Percentiles rank a stretch among this genome's conserved stretches.
These are phyloP conservation scores for Cercospora sp. DNA, from an alignment of 2,329 filamentous ascomycete species.

Conservation along the genomic window DNA sequence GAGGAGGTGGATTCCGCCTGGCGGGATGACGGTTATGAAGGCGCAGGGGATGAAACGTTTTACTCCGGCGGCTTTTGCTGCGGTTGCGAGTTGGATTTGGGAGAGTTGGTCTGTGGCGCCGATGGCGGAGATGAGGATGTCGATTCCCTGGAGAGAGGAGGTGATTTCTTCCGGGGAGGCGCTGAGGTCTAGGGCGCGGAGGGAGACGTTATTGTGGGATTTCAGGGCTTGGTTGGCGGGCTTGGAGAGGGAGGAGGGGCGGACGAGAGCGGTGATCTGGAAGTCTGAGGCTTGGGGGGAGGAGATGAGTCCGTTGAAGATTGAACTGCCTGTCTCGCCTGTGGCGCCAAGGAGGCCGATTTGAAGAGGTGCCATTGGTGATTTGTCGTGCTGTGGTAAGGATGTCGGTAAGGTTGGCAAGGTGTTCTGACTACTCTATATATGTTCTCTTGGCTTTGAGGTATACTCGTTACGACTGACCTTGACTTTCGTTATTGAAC, in stretches of 20 bases:
- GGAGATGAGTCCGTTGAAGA: slow-evolving; percentile 44
- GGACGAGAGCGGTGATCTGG: slow-evolving; percentile 51
- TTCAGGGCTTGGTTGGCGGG: slow-evolving; percentile 46
- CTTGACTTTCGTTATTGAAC: neutral
- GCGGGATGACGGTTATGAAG: slow-evolving; percentile 45
- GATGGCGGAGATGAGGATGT: slow-evolving; percentile 41
- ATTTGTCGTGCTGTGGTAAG: neutral
- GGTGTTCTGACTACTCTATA: neutral
- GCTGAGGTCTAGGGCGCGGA: slow-evolving; percentile 49
- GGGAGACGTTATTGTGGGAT: slow-evolving; percentile 45
- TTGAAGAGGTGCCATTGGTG: slow-evolving; percentile 16
- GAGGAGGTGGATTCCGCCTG: slow-evolving; percentile 46
- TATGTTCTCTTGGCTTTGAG: neutral
- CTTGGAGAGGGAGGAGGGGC: slow-evolving; percentile 49
- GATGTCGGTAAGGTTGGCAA: neutral
- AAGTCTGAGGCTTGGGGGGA: slow-evolving; percentile 19
- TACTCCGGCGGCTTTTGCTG: slow-evolving; percentile 37
- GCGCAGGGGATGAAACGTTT: slow-evolving; percentile 39
- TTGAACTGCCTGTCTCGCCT: slow-evolving; percentile 46
- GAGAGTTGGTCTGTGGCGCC: slow-evolving; percentile 20
- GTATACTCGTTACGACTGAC: neutral
- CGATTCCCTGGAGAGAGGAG: slow-evolving; percentile 40
- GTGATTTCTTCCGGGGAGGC: slow-evolving; percentile 32
- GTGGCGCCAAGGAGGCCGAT: slow-evolving; percentile 43
- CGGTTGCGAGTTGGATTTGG: slow-evolving; percentile 35